A percentile compares a stretch with the other conserved stretches of the same genome.
Evolutionary conservation across 495 filamentous ascomycete genomes (phyloP).

Genomic region (Trichocladium uniseriatum): DNA sequence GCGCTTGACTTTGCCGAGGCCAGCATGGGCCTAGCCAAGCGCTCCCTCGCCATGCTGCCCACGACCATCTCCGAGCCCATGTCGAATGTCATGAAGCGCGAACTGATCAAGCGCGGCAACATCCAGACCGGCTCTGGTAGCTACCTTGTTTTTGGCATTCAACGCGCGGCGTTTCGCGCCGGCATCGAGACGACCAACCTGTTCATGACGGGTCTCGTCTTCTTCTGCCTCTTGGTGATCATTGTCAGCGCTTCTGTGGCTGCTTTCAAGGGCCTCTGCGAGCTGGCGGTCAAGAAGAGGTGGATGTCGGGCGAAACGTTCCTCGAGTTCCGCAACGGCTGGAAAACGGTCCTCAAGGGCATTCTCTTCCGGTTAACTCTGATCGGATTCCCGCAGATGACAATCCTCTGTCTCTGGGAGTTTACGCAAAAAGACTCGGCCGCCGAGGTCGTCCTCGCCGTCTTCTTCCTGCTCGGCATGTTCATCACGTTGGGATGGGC

Average conservation of each 20-base stretch:
- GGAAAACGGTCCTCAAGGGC: constrained; percentile 51
- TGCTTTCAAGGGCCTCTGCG: constrained; percentile 73
- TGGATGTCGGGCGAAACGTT: constrained; percentile 86
- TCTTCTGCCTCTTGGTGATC: constrained; percentile 79
- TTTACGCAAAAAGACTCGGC: constrained; percentile 77
- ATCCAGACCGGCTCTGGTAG: constrained; percentile 44
- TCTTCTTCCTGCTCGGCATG: constrained; percentile 86
- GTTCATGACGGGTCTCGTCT: constrained; percentile 83
- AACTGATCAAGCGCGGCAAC: constrained; percentile 37
- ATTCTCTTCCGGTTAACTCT: constrained; percentile 90
- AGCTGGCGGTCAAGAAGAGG: constrained; percentile 59
- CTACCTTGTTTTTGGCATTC: constrained; percentile 75
- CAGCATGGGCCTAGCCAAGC: constrained; percentile 35
- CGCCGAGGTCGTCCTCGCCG: constrained; percentile 77
- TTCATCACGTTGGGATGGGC: constrained; percentile 78
- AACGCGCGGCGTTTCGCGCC: constrained; percentile 80
- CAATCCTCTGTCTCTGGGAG: constrained; percentile 91
- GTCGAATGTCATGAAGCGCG: constrained; percentile 14
- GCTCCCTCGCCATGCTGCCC: constrained; percentile 43
- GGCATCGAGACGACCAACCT: constrained; percentile 86
- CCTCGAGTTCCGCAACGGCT: constrained; percentile 87
- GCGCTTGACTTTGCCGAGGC: constrained; percentile 31
- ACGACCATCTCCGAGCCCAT: constrained; percentile 39
- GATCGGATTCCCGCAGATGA: constrained; percentile 92
- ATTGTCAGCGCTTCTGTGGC: constrained; percentile 61